phyloP scores from a whole-genome alignment of 768 basidiomycete species.

The Kwoniella bestiolae region DNA sequence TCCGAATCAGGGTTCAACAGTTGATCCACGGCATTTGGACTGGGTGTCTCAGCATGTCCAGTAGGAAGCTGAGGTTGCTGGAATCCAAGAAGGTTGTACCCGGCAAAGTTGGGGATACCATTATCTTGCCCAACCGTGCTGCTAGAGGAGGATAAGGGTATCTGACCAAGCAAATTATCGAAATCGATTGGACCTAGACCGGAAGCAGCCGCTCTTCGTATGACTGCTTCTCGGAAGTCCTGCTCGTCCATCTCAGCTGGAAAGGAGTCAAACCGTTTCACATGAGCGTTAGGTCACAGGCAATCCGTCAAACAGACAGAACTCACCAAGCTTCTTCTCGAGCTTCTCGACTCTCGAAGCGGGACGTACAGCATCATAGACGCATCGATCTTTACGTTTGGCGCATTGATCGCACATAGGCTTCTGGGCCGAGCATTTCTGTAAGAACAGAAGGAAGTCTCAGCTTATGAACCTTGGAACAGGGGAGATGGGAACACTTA shows the following conservation, averaged over 20 bases:
- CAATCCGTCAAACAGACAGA: too few relatives aligned
- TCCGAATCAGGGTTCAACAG: constrained; percentile 1
- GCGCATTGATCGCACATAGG: constrained; percentile 44
- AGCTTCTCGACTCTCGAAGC: constrained; percentile 47
- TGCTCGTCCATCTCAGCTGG: constrained; percentile 43
- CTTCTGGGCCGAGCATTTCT: constrained; percentile 47
- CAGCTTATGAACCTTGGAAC: not conserved
- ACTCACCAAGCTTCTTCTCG: constrained; percentile 38
- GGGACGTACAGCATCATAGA: constrained; percentile 44
- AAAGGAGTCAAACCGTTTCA: not conserved
- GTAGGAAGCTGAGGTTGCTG: not conserved
- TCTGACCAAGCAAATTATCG: too few relatives aligned
- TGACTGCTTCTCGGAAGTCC: constrained; percentile 16
- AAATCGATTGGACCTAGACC: constrained; percentile 16
- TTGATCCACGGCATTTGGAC: not conserved
- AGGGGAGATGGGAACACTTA: constrained; percentile 12
- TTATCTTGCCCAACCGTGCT: constrained; percentile 12
- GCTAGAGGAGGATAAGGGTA: not conserved
- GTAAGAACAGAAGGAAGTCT: not conserved
- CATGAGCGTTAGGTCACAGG: not conserved
- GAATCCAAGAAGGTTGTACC: not conserved
- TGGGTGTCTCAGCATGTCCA: not conserved
- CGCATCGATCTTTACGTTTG: constrained; percentile 45
- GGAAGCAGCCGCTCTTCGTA: constrained; percentile 6
- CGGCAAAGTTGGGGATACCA: constrained; percentile 6